Evolutionary conservation across 1,284 basidiomycete genomes (phyloP).

Genomic region (Peniophora sp.): DNA sequence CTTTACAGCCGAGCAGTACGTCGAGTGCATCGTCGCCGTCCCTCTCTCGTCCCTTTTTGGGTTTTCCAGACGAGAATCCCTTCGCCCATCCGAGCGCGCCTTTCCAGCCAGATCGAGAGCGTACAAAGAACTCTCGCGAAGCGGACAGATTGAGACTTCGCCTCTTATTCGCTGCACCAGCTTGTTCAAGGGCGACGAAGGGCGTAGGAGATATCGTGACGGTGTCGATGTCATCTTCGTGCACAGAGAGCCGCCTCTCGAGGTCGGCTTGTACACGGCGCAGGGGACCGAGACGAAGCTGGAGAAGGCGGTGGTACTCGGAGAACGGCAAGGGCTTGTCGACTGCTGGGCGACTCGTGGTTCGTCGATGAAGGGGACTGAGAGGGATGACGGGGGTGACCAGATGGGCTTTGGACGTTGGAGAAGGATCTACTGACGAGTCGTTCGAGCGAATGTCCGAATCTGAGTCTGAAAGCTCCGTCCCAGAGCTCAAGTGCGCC

Average conservation of each 20-base stretch:
- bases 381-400: neutral
- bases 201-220: slow-evolving; percentile 8
- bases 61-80: slow-evolving; percentile 2
- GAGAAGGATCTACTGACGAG: neutral
- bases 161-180: slow-evolving; percentile 9
- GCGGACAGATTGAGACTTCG: slow-evolving; percentile 12
- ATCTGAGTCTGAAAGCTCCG: neutral
- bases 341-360: neutral
- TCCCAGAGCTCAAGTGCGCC: neutral
- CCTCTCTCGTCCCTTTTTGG: neutral
- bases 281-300: slow-evolving; percentile 44
- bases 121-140: slow-evolving; percentile 22
- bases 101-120: slow-evolving; percentile 16
- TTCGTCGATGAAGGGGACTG: neutral
- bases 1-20: slow-evolving; percentile 49
- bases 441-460: slow-evolving; percentile 1
- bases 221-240: neutral
- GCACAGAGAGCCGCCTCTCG: slow-evolving; percentile 29
- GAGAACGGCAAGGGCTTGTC: slow-evolving; percentile 21
- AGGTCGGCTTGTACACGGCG: slow-evolving; percentile 48
- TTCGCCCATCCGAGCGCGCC: slow-evolving; percentile 10
- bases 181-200: slow-evolving; percentile 9
- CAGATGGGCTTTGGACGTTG: neutral
- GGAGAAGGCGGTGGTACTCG: slow-evolving; percentile 37
- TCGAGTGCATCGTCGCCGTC: slow-evolving; percentile 41